Conservation (phyloP, 306 rosid genomes). For the Corylus avellana region DNA sequence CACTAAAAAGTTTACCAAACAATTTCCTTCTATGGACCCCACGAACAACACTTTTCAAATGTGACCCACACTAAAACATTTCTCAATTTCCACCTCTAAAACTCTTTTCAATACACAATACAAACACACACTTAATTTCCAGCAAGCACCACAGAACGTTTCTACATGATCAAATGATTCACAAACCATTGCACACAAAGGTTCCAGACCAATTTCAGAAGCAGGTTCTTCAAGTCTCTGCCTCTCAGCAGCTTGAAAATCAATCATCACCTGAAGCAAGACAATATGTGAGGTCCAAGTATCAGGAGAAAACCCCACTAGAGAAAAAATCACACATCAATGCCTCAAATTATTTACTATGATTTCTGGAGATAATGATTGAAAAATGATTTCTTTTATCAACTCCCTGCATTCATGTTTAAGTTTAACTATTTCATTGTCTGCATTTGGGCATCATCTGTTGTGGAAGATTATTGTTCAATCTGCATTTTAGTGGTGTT, state of each 20-base stretch:
- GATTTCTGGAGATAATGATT: constrained; percentile 4
- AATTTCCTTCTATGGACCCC: too few relatives aligned
- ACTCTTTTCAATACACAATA: too few relatives aligned
- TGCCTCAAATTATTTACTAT: background rate
- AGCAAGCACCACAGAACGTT: constrained; percentile 18
- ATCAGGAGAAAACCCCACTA: background rate
- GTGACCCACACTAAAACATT: too few relatives aligned
- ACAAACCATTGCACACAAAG: constrained; percentile 94
- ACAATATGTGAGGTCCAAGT: constrained; percentile 2
- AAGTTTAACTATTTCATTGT: too few relatives aligned
- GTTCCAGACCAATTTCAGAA: constrained; percentile 93
- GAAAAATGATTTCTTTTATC: too few relatives aligned
- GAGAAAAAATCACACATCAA: background rate
- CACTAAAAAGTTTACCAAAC: too few relatives aligned
- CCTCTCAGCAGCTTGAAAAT: constrained; percentile 97
- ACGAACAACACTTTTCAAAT: too few relatives aligned
- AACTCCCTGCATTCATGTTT: too few relatives aligned
- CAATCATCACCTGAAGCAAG: constrained; percentile 83
- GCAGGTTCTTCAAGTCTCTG: constrained; percentile 88
- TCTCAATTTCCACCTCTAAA: too few relatives aligned
- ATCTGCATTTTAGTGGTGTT: too few relatives aligned
- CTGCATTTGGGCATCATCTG: too few relatives aligned
- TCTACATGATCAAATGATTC: constrained; percentile 14
- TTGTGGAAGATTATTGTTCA: too few relatives aligned
- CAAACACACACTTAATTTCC: constrained; percentile 5